These are phyloP conservation scores for Penicillium sp. DNA, from an alignment of 2,329 filamentous ascomycete species.

Conservation along the genomic window DNA sequence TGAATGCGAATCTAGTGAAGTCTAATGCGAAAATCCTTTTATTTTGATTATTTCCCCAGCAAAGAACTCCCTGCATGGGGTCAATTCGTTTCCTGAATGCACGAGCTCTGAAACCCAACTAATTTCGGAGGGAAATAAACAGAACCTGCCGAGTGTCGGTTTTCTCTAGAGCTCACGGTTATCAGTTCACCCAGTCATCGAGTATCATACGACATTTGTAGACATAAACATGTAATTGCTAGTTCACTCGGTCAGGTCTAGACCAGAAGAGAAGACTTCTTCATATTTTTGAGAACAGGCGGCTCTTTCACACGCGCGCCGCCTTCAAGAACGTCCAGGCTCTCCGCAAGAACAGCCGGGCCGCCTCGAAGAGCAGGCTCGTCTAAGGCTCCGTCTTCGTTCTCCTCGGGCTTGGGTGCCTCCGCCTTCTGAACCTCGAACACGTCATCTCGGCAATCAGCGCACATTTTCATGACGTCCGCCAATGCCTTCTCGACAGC, in stretches of 20 bases:
- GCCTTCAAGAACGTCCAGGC: slow-evolving; percentile 37
- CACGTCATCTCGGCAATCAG: slow-evolving; percentile 69
- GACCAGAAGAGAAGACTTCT: slow-evolving; percentile 42
- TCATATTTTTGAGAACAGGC: slow-evolving; percentile 57
- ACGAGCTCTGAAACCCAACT: too few relatives aligned
- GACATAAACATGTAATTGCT: slow-evolving; percentile 1
- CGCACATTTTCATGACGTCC: slow-evolving; percentile 74
- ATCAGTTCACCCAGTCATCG: neutral
- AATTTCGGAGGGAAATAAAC: too few relatives aligned
- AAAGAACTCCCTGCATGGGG: too few relatives aligned
- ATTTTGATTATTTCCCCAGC: too few relatives aligned
- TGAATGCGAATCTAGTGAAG: too few relatives aligned
- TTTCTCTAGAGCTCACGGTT: neutral
- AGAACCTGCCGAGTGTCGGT: neutral
- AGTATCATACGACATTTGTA: slow-evolving; percentile 3
- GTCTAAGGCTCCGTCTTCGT: slow-evolving; percentile 24
- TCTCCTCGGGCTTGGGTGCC: slow-evolving; percentile 8
- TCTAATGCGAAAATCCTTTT: too few relatives aligned
- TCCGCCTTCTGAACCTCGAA: slow-evolving; percentile 53
- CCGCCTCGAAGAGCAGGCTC: slow-evolving; percentile 32
- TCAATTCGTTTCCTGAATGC: too few relatives aligned
- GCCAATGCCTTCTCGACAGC: slow-evolving; percentile 74
- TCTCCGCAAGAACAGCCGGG: slow-evolving; percentile 47
- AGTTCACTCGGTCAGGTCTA: neutral
- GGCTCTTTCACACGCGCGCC: slow-evolving; percentile 45